Base-by-base conservation (phyloP, 139 green algal genomes). In the Limnomonas spitsbergensis region DNA sequence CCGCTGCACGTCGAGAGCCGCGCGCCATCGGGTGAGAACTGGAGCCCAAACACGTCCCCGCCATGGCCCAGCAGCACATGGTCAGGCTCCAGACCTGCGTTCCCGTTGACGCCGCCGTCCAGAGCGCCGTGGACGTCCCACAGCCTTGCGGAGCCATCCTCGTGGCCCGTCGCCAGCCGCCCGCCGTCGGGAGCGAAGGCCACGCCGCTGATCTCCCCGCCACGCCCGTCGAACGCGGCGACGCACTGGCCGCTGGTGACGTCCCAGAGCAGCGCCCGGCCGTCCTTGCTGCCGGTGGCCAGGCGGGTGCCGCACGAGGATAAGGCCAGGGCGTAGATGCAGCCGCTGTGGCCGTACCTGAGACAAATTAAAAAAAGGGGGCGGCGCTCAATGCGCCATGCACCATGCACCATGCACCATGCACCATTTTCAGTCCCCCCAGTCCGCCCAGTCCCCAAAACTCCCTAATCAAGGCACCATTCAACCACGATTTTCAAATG, bases 1-100 rank as follows among this genome's bases (percentile, higher is more conserved):
- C 94, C 94, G 24, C 87, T 92, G 2, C 92, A 93, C 1, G 90
- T 96, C 3, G 93, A 93, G 9, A 98, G 88, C 75, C 89, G 73
- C 32, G 75, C 78, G 36, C 92, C 92, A 29, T 94, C 88, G 0
- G 78, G 85, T 66, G 78, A 89, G 79, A 94, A 96, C 3, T 87
- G 82, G 4, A 96, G 81, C 1, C 82, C 91, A 81, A 94, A 94
- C 20, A 96, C 90, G 29, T 37, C 29, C 6, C 26, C 66, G 9
- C n/a, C 27, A 72, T 75, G 69, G 14, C 69, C 69, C 32, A 29
- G 34, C 69, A 75, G 69, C 47, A 61, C 47, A n/a, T n/a, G n/a
- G n/a, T n/a, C n/a, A n/a, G n/a, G n/a, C n/a, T n/a, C n/a, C 20
- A 29, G 14, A 61, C 14, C 20, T 14, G 47, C 47, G 14, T 61